phyloP scores from a whole-genome alignment of 2,329 filamentous ascomycete genomes.

The Pyrenochaeta sp. region DNA sequence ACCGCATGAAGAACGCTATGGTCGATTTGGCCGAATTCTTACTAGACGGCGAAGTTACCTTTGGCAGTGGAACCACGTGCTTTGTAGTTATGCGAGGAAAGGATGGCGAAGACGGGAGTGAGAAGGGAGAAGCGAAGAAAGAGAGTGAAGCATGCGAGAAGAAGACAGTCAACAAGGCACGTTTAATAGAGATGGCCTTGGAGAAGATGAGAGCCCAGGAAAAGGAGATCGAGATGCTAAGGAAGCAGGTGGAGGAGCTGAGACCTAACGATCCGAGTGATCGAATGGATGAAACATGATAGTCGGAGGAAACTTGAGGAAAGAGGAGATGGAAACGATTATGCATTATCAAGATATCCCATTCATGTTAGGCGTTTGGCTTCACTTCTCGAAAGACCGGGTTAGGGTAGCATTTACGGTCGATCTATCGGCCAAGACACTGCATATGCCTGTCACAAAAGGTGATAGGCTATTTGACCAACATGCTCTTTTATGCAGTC shows the following conservation, averaged over 20 bases:
- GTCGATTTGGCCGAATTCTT: slow-evolving; percentile 39
- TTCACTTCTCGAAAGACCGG: neutral
- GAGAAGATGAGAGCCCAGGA: slow-evolving; percentile 43
- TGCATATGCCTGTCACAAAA: neutral
- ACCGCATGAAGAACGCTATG: slow-evolving; percentile 44
- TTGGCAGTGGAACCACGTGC: slow-evolving; percentile 40
- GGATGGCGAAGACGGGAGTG: slow-evolving; percentile 12
- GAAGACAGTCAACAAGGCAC: slow-evolving; percentile 41
- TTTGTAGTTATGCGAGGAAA: slow-evolving; percentile 38
- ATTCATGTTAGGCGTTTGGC: slow-evolving; percentile 7
- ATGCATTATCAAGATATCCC: slow-evolving; percentile 21
- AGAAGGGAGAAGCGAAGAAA: slow-evolving; percentile 12
- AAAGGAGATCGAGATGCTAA: slow-evolving; percentile 37
- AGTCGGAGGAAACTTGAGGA: neutral
- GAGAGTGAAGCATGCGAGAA: slow-evolving; percentile 25
- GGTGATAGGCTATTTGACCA: neutral
- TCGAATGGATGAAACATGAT: slow-evolving; percentile 34
- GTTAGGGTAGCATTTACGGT: neutral
- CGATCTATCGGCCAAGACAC: neutral
- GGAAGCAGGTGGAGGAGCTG: slow-evolving; percentile 33
- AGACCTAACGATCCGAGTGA: slow-evolving; percentile 23
- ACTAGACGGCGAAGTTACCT: slow-evolving; percentile 42
- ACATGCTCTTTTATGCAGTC: neutral
- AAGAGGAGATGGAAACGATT: neutral
- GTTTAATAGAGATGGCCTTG: slow-evolving; percentile 41